Conservation (phyloP, 2,329 filamentous ascomycete species). For the Pyricularia grisea region DNA sequence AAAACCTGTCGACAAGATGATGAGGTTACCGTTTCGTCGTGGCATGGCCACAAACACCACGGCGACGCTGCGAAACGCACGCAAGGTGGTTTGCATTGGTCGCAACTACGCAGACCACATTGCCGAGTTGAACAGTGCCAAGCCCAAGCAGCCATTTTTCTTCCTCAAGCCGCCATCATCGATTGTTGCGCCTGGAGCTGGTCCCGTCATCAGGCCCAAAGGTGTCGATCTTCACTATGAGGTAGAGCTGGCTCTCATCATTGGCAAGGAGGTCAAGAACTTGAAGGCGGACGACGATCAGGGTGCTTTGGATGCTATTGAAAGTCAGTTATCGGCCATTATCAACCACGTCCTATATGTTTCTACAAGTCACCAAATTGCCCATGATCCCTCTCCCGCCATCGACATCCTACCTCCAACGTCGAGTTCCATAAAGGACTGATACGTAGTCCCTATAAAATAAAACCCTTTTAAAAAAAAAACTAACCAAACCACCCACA, state of each 20-base stretch:
- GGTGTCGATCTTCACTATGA: constrained; percentile 89
- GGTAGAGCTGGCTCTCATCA: constrained; percentile 83
- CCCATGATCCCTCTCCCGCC: no score
- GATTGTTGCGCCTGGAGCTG: constrained; percentile 68
- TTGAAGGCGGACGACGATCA: constrained; percentile 64
- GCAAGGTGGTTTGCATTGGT: constrained; percentile 76
- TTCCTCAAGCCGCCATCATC: constrained; percentile 92
- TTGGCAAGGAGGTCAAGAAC: constrained; percentile 73
- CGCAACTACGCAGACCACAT: constrained; percentile 97
- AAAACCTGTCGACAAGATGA: not conserved
- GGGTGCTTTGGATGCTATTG: constrained; percentile 73
- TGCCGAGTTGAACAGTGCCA: constrained; percentile 76
- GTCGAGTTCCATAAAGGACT: no score
- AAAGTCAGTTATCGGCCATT: constrained; percentile 40
- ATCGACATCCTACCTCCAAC: not conserved
- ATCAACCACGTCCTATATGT: not conserved
- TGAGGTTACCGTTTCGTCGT: constrained; percentile 14
- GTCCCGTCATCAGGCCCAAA: constrained; percentile 71
- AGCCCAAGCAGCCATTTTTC: constrained; percentile 95
- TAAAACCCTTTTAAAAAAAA: not conserved
- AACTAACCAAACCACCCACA: not conserved
- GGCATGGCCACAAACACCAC: constrained; percentile 19
- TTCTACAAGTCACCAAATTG: no score
- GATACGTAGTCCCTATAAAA: no score
- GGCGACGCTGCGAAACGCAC: constrained; percentile 33